Evolutionary conservation across 192 early-diverging fungal genomes (phyloP), one percentile per base, ranked within the genome.

Genomic region (Jimgerdemannia flammicorona): DNA sequence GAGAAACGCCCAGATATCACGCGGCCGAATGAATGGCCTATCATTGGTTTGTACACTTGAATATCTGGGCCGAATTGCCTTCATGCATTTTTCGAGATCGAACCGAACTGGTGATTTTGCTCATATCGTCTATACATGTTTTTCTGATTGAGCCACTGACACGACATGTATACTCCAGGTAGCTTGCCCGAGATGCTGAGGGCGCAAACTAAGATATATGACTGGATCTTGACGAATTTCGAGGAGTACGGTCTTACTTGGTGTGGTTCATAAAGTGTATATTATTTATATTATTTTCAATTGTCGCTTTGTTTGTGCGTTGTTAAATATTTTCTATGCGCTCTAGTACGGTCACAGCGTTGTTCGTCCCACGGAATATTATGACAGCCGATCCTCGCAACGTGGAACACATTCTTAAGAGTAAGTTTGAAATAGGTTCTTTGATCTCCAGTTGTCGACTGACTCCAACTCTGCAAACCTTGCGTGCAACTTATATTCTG

Each of bases 391-490:
- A 76, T 14, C 80, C 80, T 29, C 43, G 67, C 8, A 78, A 78
- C 40, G 67, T 82, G n/a, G 80, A 82, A 44, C 74, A 82, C 67
- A 71, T 82, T 40, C 67, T 82, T 39, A 82, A 82, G 40, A 18
- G 80, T 81, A 74, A 74, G 74, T 66, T 44, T 44, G 29, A 75
- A 59, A 6, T 44, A 59, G 11, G 49, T 44, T 29, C 29, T 29
- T 29, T 29, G 29, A 29, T 29, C 29, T 29, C 29, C 29, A 29
- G 29, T 29, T 29, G 29, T 29, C 29, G 29, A 29, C 29, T 29
- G 29, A 29, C 29, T 29, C 29, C 29, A 29, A 29, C 29, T 29
- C 29, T 29, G 29, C 29, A 29, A 29, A 29, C 29, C 29, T 29
- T 29, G 29, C 29, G 29, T n/a, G n/a, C 29, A 29, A 29, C 29